phyloP scores from a whole-genome alignment of 768 basidiomycete species.

The Hemileccinum rubropunctum region DNA sequence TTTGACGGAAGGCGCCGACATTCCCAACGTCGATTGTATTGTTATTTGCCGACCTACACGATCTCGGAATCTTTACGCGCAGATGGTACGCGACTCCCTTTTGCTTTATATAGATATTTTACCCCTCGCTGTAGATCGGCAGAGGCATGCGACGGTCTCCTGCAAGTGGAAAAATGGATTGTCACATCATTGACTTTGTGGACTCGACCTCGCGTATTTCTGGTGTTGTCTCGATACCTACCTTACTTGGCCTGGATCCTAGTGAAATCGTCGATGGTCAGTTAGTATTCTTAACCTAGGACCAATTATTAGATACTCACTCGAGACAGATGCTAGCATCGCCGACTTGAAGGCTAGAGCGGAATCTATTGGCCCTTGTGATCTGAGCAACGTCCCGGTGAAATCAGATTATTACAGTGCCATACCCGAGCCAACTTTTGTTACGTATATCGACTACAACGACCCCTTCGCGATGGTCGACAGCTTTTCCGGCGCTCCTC shows the following conservation, averaged over 20 bases:
- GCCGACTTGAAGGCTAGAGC: slow-evolving; percentile 46
- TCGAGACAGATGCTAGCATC: slow-evolving; percentile 46
- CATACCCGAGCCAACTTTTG: slow-evolving; percentile 54
- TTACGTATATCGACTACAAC: slow-evolving; percentile 76
- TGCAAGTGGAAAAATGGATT: slow-evolving; percentile 75
- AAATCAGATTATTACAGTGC: slow-evolving; percentile 25
- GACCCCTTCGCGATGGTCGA: slow-evolving; percentile 64
- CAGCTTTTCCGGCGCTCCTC: slow-evolving; percentile 49
- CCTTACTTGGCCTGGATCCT: slow-evolving; percentile 84
- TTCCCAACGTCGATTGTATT: slow-evolving; percentile 92
- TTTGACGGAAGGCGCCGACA: slow-evolving; percentile 91
- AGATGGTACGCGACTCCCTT: slow-evolving; percentile 63
- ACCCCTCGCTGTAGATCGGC: slow-evolving; percentile 64
- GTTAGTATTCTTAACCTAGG: slow-evolving; percentile 1
- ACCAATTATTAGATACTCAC: not conserved
- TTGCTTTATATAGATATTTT: not conserved
- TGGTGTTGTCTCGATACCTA: slow-evolving; percentile 77
- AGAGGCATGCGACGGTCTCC: slow-evolving; percentile 88
- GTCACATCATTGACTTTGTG: slow-evolving; percentile 89
- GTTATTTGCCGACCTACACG: slow-evolving; percentile 85
- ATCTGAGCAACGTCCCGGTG: slow-evolving; percentile 1
- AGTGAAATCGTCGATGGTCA: slow-evolving; percentile 58
- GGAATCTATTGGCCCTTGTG: slow-evolving; percentile 13
- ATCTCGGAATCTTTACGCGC: slow-evolving; percentile 85
- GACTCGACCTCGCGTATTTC: slow-evolving; percentile 66